Evolutionary conservation across 768 basidiomycete species (phyloP).

Genomic region (Pleurotus ostreatus): DNA sequence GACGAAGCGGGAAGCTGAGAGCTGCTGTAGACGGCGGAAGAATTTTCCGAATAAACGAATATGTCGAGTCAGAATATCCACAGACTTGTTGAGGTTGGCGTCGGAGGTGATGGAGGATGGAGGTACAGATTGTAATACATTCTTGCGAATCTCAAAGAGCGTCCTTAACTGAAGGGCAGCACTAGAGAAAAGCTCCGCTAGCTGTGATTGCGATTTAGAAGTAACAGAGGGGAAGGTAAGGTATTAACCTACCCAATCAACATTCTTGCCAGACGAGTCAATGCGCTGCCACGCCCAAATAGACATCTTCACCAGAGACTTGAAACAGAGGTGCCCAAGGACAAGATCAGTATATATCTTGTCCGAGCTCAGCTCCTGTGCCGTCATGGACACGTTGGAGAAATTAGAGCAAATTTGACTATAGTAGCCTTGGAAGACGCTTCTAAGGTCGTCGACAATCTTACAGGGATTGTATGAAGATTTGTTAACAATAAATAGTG

Average conservation of each 20-base stretch:
- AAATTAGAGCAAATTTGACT: slow-evolving; percentile 42
- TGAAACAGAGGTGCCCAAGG: slow-evolving; percentile 69
- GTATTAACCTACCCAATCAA: slow-evolving; percentile 47
- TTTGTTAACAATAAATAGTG: background rate
- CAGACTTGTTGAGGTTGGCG: slow-evolving; percentile 35
- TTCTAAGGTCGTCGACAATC: slow-evolving; percentile 53
- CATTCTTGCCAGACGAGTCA: slow-evolving; percentile 39
- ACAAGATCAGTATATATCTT: slow-evolving; percentile 35
- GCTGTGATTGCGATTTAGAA: no score
- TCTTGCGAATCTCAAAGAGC: slow-evolving; percentile 55
- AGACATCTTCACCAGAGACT: slow-evolving; percentile 67
- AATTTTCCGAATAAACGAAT: slow-evolving; percentile 74
- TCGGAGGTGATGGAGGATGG: slow-evolving; percentile 27
- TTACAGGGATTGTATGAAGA: slow-evolving; percentile 17
- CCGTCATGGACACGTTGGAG: slow-evolving; percentile 33
- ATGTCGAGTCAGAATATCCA: slow-evolving; percentile 64
- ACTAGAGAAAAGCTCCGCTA: slow-evolving; percentile 50
- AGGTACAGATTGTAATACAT: slow-evolving; percentile 41
- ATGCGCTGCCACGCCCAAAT: slow-evolving; percentile 67
- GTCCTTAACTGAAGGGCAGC: slow-evolving; percentile 53
- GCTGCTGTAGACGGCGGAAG: slow-evolving; percentile 71
- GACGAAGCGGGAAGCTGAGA: slow-evolving; percentile 55
- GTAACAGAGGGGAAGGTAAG: background rate
- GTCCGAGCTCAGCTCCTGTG: slow-evolving; percentile 38
- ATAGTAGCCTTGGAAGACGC: slow-evolving; percentile 59